Evolutionary conservation across 257 asterid genomes (phyloP).

Genomic region (Salvia splendens): DNA sequence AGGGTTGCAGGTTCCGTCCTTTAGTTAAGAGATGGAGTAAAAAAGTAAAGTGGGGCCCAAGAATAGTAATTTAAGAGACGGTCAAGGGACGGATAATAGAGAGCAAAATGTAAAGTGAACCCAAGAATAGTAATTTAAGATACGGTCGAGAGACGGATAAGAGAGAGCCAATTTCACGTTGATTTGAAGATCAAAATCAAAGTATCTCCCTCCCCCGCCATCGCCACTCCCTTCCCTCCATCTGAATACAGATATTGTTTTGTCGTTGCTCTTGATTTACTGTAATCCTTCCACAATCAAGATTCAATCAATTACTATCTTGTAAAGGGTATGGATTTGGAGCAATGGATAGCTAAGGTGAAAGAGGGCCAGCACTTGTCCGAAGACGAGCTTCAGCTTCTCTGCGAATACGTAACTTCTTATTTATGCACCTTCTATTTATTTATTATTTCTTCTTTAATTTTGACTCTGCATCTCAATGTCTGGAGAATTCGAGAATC

Average conservation of each 20-base stretch:
- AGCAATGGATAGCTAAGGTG: conserved; percentile 89
- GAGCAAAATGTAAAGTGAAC: too few species aligned
- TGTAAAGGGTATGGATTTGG: conserved; percentile 77
- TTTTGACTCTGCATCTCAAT: conserved; percentile 17
- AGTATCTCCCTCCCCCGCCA: conserved; percentile 14
- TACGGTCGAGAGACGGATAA: too few species aligned
- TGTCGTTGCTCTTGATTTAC: conserved; percentile 21
- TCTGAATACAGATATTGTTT: background rate
- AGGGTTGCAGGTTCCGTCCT: too few species aligned
- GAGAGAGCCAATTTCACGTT: too few species aligned
- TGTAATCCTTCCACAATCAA: conserved; percentile 21
- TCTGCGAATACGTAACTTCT: conserved; percentile 86
- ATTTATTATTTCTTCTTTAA: background rate
- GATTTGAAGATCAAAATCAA: too few species aligned
- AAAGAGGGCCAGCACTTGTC: conserved; percentile 98
- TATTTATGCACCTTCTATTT: conserved; percentile 12
- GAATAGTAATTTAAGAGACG: too few species aligned
- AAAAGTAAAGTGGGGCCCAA: too few species aligned
- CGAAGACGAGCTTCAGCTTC: conserved; percentile 98
- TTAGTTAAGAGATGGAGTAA: too few species aligned
- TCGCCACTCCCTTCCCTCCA: conserved; percentile 2
- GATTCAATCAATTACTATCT: conserved; percentile 12
- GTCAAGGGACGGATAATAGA: too few species aligned
- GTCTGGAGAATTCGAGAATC: conserved; percentile 13
- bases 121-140: too few species aligned